Conservation (phyloP, 176 grass and related monocot genomes). For the Cenchrus fungigraminus region DNA sequence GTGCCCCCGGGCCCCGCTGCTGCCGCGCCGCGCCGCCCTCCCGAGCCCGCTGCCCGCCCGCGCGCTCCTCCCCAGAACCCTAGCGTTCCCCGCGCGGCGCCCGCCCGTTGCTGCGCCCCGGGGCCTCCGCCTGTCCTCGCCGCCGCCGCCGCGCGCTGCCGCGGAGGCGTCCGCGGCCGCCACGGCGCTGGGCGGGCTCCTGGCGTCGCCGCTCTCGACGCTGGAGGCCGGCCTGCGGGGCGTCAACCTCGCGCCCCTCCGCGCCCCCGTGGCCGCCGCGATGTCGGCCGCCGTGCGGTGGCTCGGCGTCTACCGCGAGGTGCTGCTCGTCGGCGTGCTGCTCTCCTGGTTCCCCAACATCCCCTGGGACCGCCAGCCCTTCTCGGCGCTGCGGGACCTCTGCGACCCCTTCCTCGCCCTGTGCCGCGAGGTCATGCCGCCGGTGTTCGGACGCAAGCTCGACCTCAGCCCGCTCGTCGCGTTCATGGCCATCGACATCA, state of each 20-base stretch:
- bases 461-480: constrained; percentile 93
- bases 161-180: not conserved
- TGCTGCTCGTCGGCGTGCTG: constrained; percentile 82
- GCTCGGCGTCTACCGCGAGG: constrained; percentile 89
- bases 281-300: constrained; percentile 81
- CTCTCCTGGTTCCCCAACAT: constrained; percentile 37
- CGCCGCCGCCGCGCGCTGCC: not conserved
- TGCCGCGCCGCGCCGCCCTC: not conserved
- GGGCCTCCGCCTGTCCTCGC: constrained; percentile 35
- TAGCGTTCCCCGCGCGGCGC: not conserved
- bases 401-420: constrained; percentile 92
- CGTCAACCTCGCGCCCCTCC: constrained; percentile 51
- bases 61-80: not conserved
- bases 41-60: constrained; percentile 6
- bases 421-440: constrained; percentile 88
- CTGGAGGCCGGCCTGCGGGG: constrained; percentile 54
- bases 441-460: constrained; percentile 81
- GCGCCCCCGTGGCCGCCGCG: constrained; percentile 71
- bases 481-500: constrained; percentile 80
- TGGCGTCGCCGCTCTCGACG: constrained; percentile 40
- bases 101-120: too few relatives aligned
- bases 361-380: constrained; percentile 88
- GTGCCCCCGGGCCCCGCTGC: constrained; percentile 6
- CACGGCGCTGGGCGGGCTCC: not conserved
- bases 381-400: constrained; percentile 83